Evolutionary conservation across 2,329 filamentous ascomycete genomes (phyloP).

Genomic region (Epichloe scottii): DNA sequence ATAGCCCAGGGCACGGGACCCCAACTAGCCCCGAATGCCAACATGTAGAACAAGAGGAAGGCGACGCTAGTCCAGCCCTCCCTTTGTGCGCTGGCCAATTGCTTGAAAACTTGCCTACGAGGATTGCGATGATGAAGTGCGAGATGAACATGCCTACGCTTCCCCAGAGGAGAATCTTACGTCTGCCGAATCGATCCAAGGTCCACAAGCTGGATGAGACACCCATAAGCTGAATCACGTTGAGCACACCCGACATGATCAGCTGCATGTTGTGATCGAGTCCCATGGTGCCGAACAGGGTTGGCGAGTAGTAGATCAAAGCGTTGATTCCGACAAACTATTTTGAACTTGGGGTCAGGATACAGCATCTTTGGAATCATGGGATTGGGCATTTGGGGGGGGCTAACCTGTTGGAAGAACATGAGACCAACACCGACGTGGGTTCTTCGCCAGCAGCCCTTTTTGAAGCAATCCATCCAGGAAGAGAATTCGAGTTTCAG

Average conservation of each 20-base stretch:
- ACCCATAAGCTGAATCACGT: slow-evolving; percentile 19
- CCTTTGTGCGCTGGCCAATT: slow-evolving; percentile 14
- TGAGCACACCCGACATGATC: slow-evolving; percentile 20
- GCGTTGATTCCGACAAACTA: slow-evolving; percentile 23
- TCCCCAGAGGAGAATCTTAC: slow-evolving; percentile 14
- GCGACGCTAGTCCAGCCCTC: slow-evolving; percentile 18
- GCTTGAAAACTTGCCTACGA: slow-evolving; percentile 14
- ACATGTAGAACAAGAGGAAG: slow-evolving; percentile 39
- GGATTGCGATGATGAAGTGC: slow-evolving; percentile 14
- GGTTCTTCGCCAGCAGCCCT: slow-evolving; percentile 32
- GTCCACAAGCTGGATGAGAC: slow-evolving; percentile 33
- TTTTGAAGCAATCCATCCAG: slow-evolving; percentile 37
- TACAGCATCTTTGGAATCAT: not conserved
- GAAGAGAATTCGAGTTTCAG: slow-evolving; percentile 34
- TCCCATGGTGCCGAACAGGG: slow-evolving; percentile 44
- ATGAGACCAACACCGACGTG: slow-evolving; percentile 36
- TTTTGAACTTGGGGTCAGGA: not conserved
- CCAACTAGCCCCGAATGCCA: slow-evolving; percentile 47
- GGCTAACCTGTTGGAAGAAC: slow-evolving; percentile 43
- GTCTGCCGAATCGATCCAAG: slow-evolving; percentile 17
- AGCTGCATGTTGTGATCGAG: slow-evolving; percentile 23
- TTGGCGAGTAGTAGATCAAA: slow-evolving; percentile 45
- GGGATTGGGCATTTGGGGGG: not conserved
- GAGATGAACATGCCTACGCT: slow-evolving; percentile 16
- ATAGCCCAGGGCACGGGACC: slow-evolving; percentile 37